phyloP scores from a whole-genome alignment of 495 filamentous ascomycete genomes.

The Lasiosphaeria miniovina region DNA sequence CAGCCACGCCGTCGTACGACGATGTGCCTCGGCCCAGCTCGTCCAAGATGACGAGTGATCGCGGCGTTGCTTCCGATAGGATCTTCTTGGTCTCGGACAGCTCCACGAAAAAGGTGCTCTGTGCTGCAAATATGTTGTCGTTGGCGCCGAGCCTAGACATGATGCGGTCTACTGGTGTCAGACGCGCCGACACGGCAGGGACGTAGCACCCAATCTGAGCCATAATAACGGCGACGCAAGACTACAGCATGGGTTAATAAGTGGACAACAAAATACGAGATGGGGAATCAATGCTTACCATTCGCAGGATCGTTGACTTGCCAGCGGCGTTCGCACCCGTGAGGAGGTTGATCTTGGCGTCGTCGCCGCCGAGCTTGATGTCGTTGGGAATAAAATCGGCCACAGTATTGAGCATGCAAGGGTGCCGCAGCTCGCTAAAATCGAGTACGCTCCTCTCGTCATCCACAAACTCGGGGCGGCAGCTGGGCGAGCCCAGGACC shows the following conservation, averaged over 20 bases:
- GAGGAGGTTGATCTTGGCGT: slow-evolving; percentile 82
- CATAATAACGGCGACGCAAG: slow-evolving; percentile 95
- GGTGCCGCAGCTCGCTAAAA: slow-evolving; percentile 89
- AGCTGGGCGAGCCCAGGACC: slow-evolving; percentile 79
- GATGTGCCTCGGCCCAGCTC: slow-evolving; percentile 93
- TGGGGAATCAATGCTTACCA: slow-evolving; percentile 56
- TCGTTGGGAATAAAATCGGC: slow-evolving; percentile 97
- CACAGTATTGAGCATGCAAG: slow-evolving; percentile 84
- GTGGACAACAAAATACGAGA: slow-evolving; percentile 7
- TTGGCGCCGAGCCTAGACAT: slow-evolving; percentile 98
- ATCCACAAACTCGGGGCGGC: slow-evolving; percentile 82
- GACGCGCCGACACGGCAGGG: slow-evolving; percentile 73
- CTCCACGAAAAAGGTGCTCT: slow-evolving; percentile 98
- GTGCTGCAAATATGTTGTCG: slow-evolving; percentile 98
- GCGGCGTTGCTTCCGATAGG: slow-evolving; percentile 87
- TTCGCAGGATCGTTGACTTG: slow-evolving; percentile 96
- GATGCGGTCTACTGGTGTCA: slow-evolving; percentile 94
- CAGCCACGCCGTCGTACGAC: slow-evolving; percentile 92
- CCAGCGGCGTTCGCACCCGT: slow-evolving; percentile 97
- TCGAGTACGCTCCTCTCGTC: slow-evolving; percentile 80
- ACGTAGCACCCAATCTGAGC: slow-evolving; percentile 97
- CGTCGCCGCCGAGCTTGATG: slow-evolving; percentile 76
- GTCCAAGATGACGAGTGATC: slow-evolving; percentile 95
- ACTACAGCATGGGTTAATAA: slow-evolving; percentile 32
- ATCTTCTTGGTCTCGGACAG: slow-evolving; percentile 98